Base-by-base conservation (phyloP, 2,329 filamentous ascomycete species). In the Aspergillus ochraceus region DNA sequence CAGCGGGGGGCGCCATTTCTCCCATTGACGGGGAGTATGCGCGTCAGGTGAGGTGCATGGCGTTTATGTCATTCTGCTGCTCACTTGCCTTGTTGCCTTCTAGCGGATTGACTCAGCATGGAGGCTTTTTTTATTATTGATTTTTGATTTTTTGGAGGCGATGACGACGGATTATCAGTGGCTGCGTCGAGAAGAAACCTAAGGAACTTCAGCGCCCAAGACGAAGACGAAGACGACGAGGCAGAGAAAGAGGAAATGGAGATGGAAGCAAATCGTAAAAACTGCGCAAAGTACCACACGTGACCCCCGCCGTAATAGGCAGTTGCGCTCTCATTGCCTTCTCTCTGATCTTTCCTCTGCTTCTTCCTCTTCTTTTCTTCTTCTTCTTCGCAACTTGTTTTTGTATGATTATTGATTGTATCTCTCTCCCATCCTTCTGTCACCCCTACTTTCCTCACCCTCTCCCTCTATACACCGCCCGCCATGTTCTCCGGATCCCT, bases 401-500 rank as follows among this genome's bases (percentile, higher is more conserved):
- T 36, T 36, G 32, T 14, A 36, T 36, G 3, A 11, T 36, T 36
- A 14, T 36, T 36, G 32, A 36, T 36, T 36, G 32, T 4, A 6
- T 45, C 14, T 53, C 14, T 54, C 46, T 52, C 12, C 42, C 24
- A 46, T 30, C 50, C 55, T 32, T 30, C 20, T 30, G 19, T 30
- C 29, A 36, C 22, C 19, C 36, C 6, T 36, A 20, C 8, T 32
- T 6, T 42, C n/a, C 46, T 30, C 22, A n/a, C 57, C 39, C 52
- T 24, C 24, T 24, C 36, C 24, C 52, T 47, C 46, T 10, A 4
- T 45, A 36, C 45, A 49, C 32, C 17, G 29, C 51, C 36, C 45
- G 26, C 39, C 52, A 68, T 68, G 66, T 62, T 66, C 49, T 67
- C 66, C 56, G 59, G 62, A 51, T 62, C 63, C 42, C 53, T 66